Evolutionary conservation across 352 stramenopile genomes (phyloP).

Genomic region (Phytophthora capsici): DNA sequence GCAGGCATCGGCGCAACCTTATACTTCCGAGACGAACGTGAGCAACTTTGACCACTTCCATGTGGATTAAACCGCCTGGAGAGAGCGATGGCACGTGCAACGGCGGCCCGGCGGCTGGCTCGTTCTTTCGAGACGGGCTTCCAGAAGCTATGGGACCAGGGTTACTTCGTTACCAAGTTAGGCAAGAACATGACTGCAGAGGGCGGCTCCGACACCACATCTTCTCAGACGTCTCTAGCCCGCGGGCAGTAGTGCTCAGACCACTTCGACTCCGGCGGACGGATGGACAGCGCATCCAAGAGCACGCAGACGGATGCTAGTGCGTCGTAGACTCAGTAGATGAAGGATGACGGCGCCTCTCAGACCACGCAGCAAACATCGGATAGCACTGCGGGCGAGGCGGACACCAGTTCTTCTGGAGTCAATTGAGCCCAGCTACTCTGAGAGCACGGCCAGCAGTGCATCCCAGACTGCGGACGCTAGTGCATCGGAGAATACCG

Average conservation of each 20-base stretch:
- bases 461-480: neutral
- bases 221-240: slow-evolving; percentile 22
- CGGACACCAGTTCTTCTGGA: neutral
- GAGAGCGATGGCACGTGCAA: slow-evolving; percentile 70
- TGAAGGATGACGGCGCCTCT: slow-evolving; percentile 12
- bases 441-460: neutral
- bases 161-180: slow-evolving; percentile 46
- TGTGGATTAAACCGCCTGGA: slow-evolving; percentile 76
- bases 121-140: slow-evolving; percentile 70
- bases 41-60: slow-evolving; percentile 71
- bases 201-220: slow-evolving; percentile 16
- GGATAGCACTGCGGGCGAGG: slow-evolving; percentile 1
- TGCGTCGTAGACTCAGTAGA: slow-evolving; percentile 5
- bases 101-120: slow-evolving; percentile 46
- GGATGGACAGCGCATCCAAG: slow-evolving; percentile 14
- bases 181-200: slow-evolving; percentile 33
- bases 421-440: neutral
- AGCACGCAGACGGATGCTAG: slow-evolving; percentile 12
- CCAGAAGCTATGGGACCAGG: slow-evolving; percentile 69
- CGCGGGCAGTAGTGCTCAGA: slow-evolving; percentile 11
- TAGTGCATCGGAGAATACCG: neutral
- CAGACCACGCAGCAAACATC: slow-evolving; percentile 4
- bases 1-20: slow-evolving; percentile 54
- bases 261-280: slow-evolving; percentile 8
- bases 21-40: slow-evolving; percentile 52